Percentiles rank a stretch among this genome's conserved stretches.
Evolutionary conservation across 73 alveolate genomes (phyloP).

Genomic region (Blepharisma japonicum): DNA sequence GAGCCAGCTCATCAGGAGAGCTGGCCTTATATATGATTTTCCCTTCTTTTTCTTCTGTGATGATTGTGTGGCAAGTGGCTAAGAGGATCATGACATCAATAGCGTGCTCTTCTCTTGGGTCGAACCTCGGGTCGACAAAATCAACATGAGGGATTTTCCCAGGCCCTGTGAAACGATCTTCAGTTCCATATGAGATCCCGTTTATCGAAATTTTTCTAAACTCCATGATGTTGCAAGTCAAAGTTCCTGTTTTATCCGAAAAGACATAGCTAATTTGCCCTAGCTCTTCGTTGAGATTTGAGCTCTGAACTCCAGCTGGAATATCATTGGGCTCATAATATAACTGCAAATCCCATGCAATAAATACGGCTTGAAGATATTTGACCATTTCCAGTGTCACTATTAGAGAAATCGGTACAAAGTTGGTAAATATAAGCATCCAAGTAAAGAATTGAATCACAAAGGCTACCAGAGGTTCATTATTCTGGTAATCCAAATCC

Average conservation of each 20-base stretch:
- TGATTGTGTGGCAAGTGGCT: slow-evolving; percentile 68
- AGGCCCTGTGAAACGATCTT: slow-evolving; percentile 5
- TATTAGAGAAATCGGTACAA: slow-evolving; percentile 83
- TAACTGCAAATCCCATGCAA: slow-evolving; percentile 64
- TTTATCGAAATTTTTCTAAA: slow-evolving; percentile 38
- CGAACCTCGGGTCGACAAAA: neutral
- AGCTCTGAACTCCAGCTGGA: slow-evolving; percentile 64
- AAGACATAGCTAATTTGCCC: slow-evolving; percentile 81
- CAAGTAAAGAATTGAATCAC: neutral
- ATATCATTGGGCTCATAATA: slow-evolving; percentile 41
- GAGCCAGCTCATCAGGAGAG: slow-evolving; percentile 93
- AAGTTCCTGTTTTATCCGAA: slow-evolving; percentile 90
- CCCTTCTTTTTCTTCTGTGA: slow-evolving; percentile 53
- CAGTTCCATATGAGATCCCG: neutral
- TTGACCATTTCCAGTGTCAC: slow-evolving; percentile 88
- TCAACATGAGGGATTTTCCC: slow-evolving; percentile 20
- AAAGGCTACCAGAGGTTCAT: neutral
- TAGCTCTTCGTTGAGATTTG: slow-evolving; percentile 79
- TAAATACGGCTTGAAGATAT: slow-evolving; percentile 75
- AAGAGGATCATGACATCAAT: slow-evolving; percentile 40
- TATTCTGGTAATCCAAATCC: neutral
- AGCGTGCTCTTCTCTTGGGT: slow-evolving; percentile 13
- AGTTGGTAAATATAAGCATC: slow-evolving; percentile 64
- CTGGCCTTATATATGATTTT: slow-evolving; percentile 67
- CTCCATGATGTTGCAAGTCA: slow-evolving; percentile 83